Percentiles rank a stretch among this genome's conserved stretches.
phyloP scores from a whole-genome alignment of 805 yeast genomes.

The Pichia nanzhaoensis region DNA sequence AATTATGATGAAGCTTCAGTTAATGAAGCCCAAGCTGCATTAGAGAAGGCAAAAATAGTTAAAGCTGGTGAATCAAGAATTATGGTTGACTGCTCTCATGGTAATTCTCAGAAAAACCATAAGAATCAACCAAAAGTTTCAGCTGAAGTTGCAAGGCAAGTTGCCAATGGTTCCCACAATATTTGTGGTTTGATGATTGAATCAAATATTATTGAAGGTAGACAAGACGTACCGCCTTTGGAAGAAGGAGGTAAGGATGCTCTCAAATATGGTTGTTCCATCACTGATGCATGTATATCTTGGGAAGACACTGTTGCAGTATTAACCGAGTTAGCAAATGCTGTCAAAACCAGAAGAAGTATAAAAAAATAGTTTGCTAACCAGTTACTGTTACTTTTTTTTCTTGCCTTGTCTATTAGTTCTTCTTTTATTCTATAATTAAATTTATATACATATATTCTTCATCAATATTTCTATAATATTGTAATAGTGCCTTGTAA shows the following conservation, averaged over 20 bases:
- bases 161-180: constrained; percentile 61
- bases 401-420: not conserved
- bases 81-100: constrained; percentile 98
- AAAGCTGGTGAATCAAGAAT: constrained; percentile 49
- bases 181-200: constrained; percentile 97
- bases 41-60: constrained; percentile 38
- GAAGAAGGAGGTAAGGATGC: constrained; percentile 60
- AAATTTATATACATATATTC: too few species aligned
- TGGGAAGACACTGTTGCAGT: constrained; percentile 81
- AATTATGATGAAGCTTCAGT: constrained; percentile 79
- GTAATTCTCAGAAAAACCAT: constrained; percentile 87
- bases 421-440: not conserved
- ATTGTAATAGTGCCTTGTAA: too few species aligned
- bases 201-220: constrained; percentile 84
- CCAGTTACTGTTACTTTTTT: not conserved
- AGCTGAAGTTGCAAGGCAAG: constrained; percentile 67
- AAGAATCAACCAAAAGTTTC: constrained; percentile 91
- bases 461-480: too few species aligned
- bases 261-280: constrained; percentile 86
- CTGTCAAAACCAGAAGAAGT: constrained; percentile 72
- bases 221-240: constrained; percentile 77
- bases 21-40: constrained; percentile 52
- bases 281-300: constrained; percentile 95
- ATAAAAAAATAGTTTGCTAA: constrained; percentile 5
- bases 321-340: constrained; percentile 63